A percentile compares a stretch with the other conserved stretches of the same genome.
Evolutionary conservation across 306 rosid genomes (phyloP).

Genomic region (Cucurbita moschata): DNA sequence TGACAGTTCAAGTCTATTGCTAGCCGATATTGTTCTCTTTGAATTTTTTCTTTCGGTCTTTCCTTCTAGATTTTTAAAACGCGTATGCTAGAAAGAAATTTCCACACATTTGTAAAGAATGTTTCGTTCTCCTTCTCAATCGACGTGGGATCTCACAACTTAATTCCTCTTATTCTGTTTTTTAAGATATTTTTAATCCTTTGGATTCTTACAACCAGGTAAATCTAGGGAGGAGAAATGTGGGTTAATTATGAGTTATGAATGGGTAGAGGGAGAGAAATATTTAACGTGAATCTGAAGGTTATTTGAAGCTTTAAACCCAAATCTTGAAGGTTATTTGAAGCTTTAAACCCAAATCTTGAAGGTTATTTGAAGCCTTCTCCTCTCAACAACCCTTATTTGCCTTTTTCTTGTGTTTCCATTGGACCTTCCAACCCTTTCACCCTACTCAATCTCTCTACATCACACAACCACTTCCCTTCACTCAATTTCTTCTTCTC

Average conservation of each 20-base stretch:
- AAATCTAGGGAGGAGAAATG: not conserved
- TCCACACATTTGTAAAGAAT: too few relatives aligned
- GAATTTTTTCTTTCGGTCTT: too few relatives aligned
- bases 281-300: not conserved
- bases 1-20: too few relatives aligned
- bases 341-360: not conserved
- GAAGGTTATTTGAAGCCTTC: not conserved
- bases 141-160: not conserved
- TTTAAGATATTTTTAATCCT: slow-evolving; percentile 34
- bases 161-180: slow-evolving; percentile 48
- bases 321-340: not conserved
- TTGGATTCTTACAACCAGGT: slow-evolving; percentile 49
- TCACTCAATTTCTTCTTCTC: not conserved
- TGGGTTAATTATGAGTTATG: not conserved
- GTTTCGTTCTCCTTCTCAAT: too few relatives aligned
- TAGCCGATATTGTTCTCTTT: too few relatives aligned
- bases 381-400: not conserved
- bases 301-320: not conserved
- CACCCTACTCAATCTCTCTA: slow-evolving; percentile 3
- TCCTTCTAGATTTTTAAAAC: too few relatives aligned
- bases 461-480: not conserved
- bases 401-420: not conserved
- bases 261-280: not conserved
- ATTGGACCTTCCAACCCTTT: not conserved
- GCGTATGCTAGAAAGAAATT: too few relatives aligned